phyloP scores from a whole-genome alignment of 106 monocot genomes.

The Chionographis japonica region DNA sequence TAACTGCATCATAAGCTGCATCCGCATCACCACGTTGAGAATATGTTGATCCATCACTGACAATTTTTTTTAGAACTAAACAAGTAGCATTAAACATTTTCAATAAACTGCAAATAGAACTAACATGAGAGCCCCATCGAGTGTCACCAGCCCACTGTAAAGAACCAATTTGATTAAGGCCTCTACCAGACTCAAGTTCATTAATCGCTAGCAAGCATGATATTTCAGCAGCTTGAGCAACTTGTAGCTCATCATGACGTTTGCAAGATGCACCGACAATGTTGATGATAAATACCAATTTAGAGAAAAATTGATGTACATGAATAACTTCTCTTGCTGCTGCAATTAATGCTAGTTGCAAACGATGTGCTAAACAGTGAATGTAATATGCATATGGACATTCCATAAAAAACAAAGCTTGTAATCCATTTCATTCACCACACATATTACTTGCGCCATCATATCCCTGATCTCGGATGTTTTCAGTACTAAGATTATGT shows the following conservation, averaged over 20 bases:
- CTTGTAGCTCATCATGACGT: not conserved
- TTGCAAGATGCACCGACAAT: not conserved
- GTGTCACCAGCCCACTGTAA: not conserved
- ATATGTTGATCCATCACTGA: not conserved
- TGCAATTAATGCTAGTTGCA: no score
- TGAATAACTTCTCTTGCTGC: no score
- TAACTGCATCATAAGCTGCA: not conserved
- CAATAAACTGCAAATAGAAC: not conserved
- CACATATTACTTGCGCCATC: not conserved
- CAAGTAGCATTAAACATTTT: not conserved
- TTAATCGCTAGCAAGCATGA: not conserved
- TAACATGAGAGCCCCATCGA: not conserved
- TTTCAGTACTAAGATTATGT: not conserved
- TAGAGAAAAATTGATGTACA: no score
- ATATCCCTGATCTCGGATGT: not conserved
- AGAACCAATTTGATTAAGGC: not conserved
- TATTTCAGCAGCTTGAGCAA: not conserved
- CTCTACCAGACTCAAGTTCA: not conserved
- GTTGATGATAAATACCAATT: no score
- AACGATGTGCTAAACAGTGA: no score
- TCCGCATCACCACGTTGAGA: not conserved
- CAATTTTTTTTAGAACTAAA: not conserved
- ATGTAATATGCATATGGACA: no score
- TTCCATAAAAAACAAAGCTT: no score
- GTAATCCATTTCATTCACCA: not conserved